Evolutionary conservation across 768 basidiomycete genomes (phyloP).

Genomic region (Trametes gibbosa): DNA sequence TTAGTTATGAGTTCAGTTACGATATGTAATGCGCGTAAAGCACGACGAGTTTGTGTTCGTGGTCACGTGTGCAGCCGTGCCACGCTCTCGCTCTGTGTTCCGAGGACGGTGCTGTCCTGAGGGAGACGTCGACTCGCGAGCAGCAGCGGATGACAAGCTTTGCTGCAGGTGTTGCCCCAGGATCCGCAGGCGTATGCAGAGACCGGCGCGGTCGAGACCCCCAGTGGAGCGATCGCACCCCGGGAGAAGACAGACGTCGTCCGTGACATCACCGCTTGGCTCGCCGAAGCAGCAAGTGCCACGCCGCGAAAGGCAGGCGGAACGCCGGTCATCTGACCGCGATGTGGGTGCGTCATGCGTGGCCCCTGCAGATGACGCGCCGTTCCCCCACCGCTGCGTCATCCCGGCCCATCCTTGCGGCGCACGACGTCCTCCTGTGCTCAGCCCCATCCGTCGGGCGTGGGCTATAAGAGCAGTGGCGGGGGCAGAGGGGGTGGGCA

Average conservation of each 20-base stretch:
- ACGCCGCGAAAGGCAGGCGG: background rate
- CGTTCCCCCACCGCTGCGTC: background rate
- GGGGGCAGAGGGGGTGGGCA: background rate
- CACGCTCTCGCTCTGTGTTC: too few species aligned
- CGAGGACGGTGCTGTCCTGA: too few species aligned
- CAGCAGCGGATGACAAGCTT: background rate
- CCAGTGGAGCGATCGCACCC: background rate
- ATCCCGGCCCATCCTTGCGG: conserved; percentile 1
- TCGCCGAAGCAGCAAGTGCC: background rate
- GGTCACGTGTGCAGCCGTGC: too few species aligned
- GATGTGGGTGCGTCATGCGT: background rate
- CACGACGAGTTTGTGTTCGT: background rate
- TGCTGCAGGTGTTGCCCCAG: too few species aligned
- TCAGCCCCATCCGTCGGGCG: background rate
- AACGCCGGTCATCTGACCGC: conserved; percentile 3
- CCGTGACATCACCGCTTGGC: conserved; percentile 8
- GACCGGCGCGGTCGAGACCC: too few species aligned
- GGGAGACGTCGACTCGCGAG: too few species aligned
- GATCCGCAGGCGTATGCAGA: background rate
- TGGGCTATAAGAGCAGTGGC: background rate
- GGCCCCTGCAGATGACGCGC: conserved; percentile 1
- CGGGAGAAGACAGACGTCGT: background rate
- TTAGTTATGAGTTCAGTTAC: conserved; percentile 1
- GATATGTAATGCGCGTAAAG: conserved; percentile 5
- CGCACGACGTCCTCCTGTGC: background rate